phyloP scores from a whole-genome alignment of 2,329 filamentous ascomycete genomes.

The Talaromyces sp. region DNA sequence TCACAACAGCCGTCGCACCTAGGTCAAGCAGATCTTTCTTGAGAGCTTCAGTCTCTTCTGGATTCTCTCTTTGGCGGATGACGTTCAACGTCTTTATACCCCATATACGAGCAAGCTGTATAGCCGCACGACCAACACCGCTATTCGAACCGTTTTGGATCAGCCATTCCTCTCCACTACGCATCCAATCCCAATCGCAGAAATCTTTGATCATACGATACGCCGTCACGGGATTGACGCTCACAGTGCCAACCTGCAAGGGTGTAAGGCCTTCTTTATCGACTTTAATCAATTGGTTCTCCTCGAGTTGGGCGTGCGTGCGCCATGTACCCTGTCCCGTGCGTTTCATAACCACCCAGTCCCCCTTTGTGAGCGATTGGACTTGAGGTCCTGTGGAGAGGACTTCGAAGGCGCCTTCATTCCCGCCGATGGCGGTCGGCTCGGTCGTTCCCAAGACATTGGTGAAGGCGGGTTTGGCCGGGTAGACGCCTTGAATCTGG shows the following conservation, averaged over 20 bases:
- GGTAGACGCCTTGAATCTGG: conserved; percentile 95
- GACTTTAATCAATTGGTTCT: conserved; percentile 63
- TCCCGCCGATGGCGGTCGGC: conserved; percentile 63
- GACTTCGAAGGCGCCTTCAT: conserved; percentile 94
- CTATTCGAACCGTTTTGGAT: conserved; percentile 96
- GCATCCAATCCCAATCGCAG: conserved; percentile 50
- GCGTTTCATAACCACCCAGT: conserved; percentile 87
- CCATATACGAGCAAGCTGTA: conserved; percentile 83
- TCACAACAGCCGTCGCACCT: conserved; percentile 62
- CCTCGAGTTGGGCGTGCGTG: conserved; percentile 72
- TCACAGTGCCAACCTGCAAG: conserved; percentile 79
- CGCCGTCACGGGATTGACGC: conserved; percentile 89
- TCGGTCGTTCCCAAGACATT: conserved; percentile 70
- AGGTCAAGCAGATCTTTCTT: conserved; percentile 58
- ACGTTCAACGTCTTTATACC: conserved; percentile 89
- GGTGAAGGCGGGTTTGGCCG: conserved; percentile 73
- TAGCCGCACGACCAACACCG: conserved; percentile 84
- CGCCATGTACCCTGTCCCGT: conserved; percentile 91
- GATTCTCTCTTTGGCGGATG: conserved; percentile 66
- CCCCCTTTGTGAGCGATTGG: conserved; percentile 65
- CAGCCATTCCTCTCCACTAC: conserved; percentile 77
- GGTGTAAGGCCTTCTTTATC: conserved; percentile 67
- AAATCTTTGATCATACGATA: conserved; percentile 91
- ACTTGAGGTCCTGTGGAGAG: conserved; percentile 61
- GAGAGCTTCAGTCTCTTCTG: conserved; percentile 61